Conservation (phyloP, 352 stramenopile genomes). For the Phytophthora macrochlamydospora region DNA sequence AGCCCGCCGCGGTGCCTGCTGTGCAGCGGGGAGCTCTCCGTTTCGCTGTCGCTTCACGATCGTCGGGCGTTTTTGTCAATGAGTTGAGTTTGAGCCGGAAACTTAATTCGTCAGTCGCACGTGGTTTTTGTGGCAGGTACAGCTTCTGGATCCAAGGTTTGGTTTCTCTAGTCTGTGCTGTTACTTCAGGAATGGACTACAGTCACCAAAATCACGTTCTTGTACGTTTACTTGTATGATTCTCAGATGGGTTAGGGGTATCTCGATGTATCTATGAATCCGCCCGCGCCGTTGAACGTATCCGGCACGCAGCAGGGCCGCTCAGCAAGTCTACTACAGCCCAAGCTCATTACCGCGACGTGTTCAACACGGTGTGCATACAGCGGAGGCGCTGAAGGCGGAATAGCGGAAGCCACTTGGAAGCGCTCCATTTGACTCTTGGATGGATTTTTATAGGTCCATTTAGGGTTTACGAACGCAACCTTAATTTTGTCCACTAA, state of each 20-base stretch:
- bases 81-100: not conserved
- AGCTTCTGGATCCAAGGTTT: not conserved
- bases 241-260: not conserved
- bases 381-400: no score
- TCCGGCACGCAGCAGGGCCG: not conserved
- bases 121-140: not conserved
- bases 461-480: conserved; percentile 94
- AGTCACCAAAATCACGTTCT: not conserved
- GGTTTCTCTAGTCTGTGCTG: not conserved
- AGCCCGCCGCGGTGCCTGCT: not conserved
- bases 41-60: not conserved
- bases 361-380: no score
- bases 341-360: no score
- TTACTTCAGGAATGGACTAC: not conserved
- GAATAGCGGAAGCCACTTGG: no score
- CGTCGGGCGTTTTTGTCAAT: not conserved
- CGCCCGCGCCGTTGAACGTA: conserved; percentile 13
- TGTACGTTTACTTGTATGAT: not conserved
- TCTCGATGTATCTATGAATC: conserved; percentile 11
- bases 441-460: conserved; percentile 77
- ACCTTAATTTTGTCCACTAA: no score
- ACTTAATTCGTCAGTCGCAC: not conserved
- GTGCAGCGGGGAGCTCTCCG: not conserved
- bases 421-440: no score
- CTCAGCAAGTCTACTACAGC: no score